Base-by-base conservation (phyloP, 2,329 filamentous ascomycete genomes). In the Leptosphaerulina australis region DNA sequence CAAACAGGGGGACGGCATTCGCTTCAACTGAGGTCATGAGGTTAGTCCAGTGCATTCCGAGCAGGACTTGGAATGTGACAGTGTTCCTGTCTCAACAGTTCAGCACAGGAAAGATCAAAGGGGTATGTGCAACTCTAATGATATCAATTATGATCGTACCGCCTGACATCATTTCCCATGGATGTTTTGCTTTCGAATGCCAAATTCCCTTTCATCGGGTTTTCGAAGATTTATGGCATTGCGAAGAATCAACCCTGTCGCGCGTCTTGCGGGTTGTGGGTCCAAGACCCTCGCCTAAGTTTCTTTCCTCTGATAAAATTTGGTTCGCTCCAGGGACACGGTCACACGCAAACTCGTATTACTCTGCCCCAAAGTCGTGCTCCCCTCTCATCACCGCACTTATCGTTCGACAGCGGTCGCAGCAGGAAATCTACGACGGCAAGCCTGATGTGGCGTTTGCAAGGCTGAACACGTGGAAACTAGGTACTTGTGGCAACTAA, bases 211-310 rank as follows among this genome's bases (percentile, higher is more conserved):
- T 34, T 25, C 21, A 11, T 22, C 12, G 28, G 20, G 5, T n/a
- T 15, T 9, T 38, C 28, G 14, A 34, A 44, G 25, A 45, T 35
- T 40, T 26, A 37, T 29, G 15, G 31, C 25, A 41, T 15, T 37
- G 48, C 4, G 36, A 21, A 37, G 5, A 30, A 17, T 12, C 31
- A 43, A 51, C 41, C 48, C 25, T 46, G 48, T 46, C 26, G 30
- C 35, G 29, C 41, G 40, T 39, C 48, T 25, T 36, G 40, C 48
- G 48, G 48, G 41, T 41, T 41, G 48, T 51, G 48, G 48, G 37
- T 33, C 48, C 28, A 43, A 41, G 48, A 41, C 30, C 35, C 37
- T 43, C 48, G 36, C 48, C 17, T 28, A 37, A 45, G 30, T 51
- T 40, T 36, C 48, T 51, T 26, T 31, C 43, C 25, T 25, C 36